A percentile compares a stretch with the other conserved stretches of the same genome.
These are phyloP conservation scores for Nepenthes mirabilis DNA, from an alignment of 148 eudicot species.

Conservation along the genomic window DNA sequence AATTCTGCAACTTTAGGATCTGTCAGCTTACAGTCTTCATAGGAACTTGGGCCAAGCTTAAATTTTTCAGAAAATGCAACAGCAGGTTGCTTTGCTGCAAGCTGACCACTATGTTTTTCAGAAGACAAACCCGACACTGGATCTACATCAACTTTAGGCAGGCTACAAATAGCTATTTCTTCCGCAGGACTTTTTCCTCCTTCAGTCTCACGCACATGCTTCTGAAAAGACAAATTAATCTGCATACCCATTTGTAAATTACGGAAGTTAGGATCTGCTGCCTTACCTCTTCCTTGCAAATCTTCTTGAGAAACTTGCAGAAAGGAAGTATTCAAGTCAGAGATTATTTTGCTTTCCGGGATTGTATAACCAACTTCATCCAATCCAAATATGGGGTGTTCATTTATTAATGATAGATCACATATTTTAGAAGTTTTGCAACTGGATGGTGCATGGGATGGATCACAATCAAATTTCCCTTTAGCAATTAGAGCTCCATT, in stretches of 20 bases:
- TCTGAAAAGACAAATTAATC: not conserved
- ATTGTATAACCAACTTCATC: too few species aligned
- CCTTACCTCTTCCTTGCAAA: not conserved
- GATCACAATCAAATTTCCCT: too few species aligned
- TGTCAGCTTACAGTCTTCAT: not conserved
- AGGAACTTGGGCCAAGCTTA: constrained; percentile 1
- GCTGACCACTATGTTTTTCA: not conserved
- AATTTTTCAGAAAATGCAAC: not conserved
- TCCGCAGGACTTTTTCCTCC: not conserved
- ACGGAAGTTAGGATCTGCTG: constrained; percentile 7
- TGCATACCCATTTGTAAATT: not conserved
- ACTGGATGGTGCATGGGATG: too few species aligned
- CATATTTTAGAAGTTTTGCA: too few species aligned
- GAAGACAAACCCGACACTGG: not conserved
- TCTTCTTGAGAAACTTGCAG: constrained; percentile 2
- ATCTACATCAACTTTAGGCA: constrained; percentile 1
- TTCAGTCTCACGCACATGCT: not conserved
- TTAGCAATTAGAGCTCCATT: too few species aligned
- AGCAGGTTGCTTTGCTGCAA: not conserved
- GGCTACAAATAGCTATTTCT: not conserved
- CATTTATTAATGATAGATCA: too few species aligned
- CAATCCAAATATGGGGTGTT: too few species aligned
- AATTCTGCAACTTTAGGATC: not conserved
- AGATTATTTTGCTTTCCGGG: not conserved
- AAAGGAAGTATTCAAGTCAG: not conserved